phyloP scores from a whole-genome alignment of 2,329 filamentous ascomycete species.

The Talaromyces islandicus region DNA sequence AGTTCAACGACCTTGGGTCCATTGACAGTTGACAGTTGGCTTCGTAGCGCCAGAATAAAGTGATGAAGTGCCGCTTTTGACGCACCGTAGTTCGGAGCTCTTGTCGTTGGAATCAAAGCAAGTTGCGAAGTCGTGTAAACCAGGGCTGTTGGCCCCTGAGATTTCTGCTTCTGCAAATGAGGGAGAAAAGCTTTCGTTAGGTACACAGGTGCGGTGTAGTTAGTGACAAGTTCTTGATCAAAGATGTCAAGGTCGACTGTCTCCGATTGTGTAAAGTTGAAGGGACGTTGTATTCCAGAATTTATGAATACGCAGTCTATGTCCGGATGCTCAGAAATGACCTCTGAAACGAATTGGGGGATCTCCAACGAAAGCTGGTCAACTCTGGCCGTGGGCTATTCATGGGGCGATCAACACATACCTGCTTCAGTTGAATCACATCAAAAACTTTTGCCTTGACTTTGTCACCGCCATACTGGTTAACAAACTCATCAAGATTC shows the following conservation, averaged over 20 bases:
- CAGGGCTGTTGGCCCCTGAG: neutral
- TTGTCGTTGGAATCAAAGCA: neutral
- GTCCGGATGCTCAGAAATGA: conserved; percentile 34
- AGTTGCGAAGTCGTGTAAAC: neutral
- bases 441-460: conserved; percentile 42
- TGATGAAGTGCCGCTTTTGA: conserved; percentile 52
- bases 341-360: neutral
- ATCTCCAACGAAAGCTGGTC: neutral
- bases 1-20: conserved; percentile 49
- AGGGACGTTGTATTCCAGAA: conserved; percentile 46
- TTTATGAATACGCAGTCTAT: conserved; percentile 49
- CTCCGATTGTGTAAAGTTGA: conserved; percentile 45
- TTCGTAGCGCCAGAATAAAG: conserved; percentile 47
- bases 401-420: conserved; percentile 25
- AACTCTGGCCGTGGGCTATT: conserved; percentile 24
- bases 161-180: neutral
- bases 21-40: conserved; percentile 43
- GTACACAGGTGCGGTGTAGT: neutral
- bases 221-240: conserved; percentile 42
- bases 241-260: conserved; percentile 40
- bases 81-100: conserved; percentile 39
- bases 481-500: conserved; percentile 44
- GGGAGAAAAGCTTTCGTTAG: neutral
- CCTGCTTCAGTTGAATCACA: conserved; percentile 36
- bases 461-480: conserved; percentile 38